phyloP scores from a whole-genome alignment of 345 rosid genomes.

The Citrus cavaleriei region DNA sequence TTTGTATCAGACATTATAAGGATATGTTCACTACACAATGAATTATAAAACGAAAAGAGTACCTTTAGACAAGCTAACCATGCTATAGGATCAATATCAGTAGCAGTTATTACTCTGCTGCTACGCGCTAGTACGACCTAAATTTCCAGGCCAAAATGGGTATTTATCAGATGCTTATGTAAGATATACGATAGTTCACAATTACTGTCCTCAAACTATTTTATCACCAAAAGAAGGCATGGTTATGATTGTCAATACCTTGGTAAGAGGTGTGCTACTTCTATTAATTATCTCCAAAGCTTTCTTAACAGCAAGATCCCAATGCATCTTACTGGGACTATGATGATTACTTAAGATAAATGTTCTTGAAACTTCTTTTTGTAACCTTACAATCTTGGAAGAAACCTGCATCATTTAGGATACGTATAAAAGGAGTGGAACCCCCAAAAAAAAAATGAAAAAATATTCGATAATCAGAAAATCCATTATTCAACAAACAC shows the following conservation, averaged over 20 bases:
- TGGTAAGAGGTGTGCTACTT: conserved; percentile 49
- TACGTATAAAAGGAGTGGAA: background rate
- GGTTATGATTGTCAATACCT: conserved; percentile 34
- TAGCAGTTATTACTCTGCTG: conserved; percentile 62
- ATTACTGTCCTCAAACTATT: background rate
- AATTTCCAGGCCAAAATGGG: conserved; percentile 17
- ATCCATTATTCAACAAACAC: background rate
- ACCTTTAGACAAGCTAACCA: conserved; percentile 90
- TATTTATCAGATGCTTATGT: background rate
- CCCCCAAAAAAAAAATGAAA: background rate
- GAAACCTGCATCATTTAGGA: conserved; percentile 46
- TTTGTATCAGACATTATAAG: background rate
- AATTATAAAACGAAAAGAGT: background rate
- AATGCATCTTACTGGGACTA: conserved; percentile 47
- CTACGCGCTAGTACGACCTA: conserved; percentile 92
- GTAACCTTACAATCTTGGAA: conserved; percentile 35
- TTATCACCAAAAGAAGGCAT: background rate
- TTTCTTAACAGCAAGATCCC: conserved; percentile 60
- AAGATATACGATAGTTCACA: background rate
- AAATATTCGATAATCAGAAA: background rate
- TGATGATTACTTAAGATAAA: conserved; percentile 58
- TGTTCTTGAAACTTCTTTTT: conserved; percentile 41
- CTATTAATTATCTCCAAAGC: conserved; percentile 59
- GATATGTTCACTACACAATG: conserved; percentile 3
- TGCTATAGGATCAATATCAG: conserved; percentile 66